Percentiles rank a stretch among this genome's conserved stretches.
Conservation (phyloP, 148 eudicot genomes). For the Dysphania ambrosioides region DNA sequence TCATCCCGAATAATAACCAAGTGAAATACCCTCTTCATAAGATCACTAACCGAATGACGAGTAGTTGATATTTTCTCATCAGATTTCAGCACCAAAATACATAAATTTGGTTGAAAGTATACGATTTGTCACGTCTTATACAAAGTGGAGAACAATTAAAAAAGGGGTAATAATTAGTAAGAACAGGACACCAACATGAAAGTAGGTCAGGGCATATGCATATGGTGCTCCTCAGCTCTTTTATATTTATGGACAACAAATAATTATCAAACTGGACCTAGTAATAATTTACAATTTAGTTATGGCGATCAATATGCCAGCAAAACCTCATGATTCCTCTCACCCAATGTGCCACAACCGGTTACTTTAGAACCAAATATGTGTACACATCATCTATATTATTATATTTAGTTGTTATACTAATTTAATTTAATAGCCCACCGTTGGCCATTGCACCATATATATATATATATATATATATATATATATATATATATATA, state of each 20-base stretch:
- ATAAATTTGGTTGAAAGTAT: neutral
- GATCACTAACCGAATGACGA: too few relatives aligned
- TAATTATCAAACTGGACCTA: slow-evolving; percentile 2
- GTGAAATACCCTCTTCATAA: too few relatives aligned
- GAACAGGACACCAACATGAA: neutral
- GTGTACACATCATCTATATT: slow-evolving; percentile 9
- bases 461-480: neutral
- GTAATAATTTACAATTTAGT: neutral
- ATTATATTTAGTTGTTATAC: slow-evolving; percentile 15
- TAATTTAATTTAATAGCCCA: slow-evolving; percentile 4
- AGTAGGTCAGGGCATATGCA: slow-evolving; percentile 3
- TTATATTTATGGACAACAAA: neutral
- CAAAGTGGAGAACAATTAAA: slow-evolving; percentile 14
- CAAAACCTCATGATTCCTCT: slow-evolving; percentile 14
- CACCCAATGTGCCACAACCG: neutral
- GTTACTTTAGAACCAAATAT: neutral
- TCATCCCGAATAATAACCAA: too few relatives aligned
- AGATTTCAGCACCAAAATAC: neutral
- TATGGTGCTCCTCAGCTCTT: slow-evolving; percentile 2
- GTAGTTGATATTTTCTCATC: neutral
- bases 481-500: neutral
- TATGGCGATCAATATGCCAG: slow-evolving; percentile 20
- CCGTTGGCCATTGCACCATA: neutral
- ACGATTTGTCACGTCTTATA: neutral
- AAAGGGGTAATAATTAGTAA: slow-evolving; percentile 8